Conservation (phyloP, 208 protist genomes). For the Trypanosoma boissoni region DNA sequence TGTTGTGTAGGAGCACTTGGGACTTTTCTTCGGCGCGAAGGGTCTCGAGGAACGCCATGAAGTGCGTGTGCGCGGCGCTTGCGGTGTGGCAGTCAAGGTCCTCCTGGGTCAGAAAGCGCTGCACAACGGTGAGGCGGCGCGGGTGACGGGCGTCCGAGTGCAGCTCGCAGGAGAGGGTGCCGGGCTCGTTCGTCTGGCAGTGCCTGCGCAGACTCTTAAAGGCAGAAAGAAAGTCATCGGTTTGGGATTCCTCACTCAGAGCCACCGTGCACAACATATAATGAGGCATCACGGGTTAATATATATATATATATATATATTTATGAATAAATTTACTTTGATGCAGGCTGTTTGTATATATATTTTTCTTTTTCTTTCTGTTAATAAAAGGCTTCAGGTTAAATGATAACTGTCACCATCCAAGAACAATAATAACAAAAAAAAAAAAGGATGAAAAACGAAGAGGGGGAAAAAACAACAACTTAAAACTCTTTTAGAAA, state of each 20-base stretch:
- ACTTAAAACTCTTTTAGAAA: too few relatives aligned
- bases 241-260: conserved; percentile 33
- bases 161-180: conserved; percentile 68
- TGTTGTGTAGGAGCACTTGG: conserved; percentile 26
- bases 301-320: conserved; percentile 14
- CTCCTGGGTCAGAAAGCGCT: conserved; percentile 46
- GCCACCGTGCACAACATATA: conserved; percentile 46
- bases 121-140: conserved; percentile 39
- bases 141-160: conserved; percentile 29
- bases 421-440: too few relatives aligned
- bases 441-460: too few relatives aligned
- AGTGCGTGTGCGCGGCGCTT: not conserved
- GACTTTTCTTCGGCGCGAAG: conserved; percentile 31
- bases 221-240: conserved; percentile 32
- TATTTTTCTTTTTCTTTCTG: not conserved
- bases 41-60: conserved; percentile 30
- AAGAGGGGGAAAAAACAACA: too few relatives aligned
- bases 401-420: too few relatives aligned
- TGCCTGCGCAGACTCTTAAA: conserved; percentile 48
- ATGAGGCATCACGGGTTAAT: conserved; percentile 39
- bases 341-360: too few relatives aligned
- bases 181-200: conserved; percentile 46
- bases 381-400: too few relatives aligned
- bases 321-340: too few relatives aligned
- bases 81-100: conserved; percentile 24